These are phyloP conservation scores for Candida tammaniensis DNA, from an alignment of 805 yeast genomes.

Conservation along the genomic window DNA sequence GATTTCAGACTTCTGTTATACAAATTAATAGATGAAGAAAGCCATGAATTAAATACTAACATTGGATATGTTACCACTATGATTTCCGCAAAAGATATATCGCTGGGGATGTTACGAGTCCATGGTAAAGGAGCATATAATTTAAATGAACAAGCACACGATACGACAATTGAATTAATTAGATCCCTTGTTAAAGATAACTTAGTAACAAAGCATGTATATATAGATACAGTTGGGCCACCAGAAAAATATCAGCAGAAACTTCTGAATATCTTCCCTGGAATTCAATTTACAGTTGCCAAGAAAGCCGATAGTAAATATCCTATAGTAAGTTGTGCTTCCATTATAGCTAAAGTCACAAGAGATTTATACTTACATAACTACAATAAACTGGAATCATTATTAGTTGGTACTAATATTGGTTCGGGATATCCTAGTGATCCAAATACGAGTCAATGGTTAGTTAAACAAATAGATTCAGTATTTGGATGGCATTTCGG, in stretches of 20 bases:
- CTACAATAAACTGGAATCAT: constrained; percentile 26
- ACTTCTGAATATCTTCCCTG: constrained; percentile 66
- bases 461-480: constrained; percentile 57
- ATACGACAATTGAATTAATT: constrained; percentile 81
- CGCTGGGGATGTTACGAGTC: constrained; percentile 76
- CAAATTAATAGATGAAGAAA: constrained; percentile 49
- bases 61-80: constrained; percentile 88
- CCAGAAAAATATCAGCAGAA: constrained; percentile 81
- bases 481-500: constrained; percentile 84
- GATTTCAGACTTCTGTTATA: constrained; percentile 63
- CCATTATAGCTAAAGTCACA: constrained; percentile 94
- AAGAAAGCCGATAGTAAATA: constrained; percentile 93
- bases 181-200: constrained; percentile 59
- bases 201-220: constrained; percentile 66
- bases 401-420: constrained; percentile 36
- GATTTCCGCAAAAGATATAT: constrained; percentile 83
- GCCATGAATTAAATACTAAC: constrained; percentile 45
- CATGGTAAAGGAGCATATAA: constrained; percentile 57
- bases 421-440: constrained; percentile 98
- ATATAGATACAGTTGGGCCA: constrained; percentile 96
- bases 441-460: constrained; percentile 81
- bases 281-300: constrained; percentile 70
- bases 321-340: constrained; percentile 92
- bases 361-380: constrained; percentile 63
- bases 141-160: constrained; percentile 94